Evolutionary conservation across 1,284 basidiomycete species (phyloP).

Genomic region (Coriolopsis trogii): DNA sequence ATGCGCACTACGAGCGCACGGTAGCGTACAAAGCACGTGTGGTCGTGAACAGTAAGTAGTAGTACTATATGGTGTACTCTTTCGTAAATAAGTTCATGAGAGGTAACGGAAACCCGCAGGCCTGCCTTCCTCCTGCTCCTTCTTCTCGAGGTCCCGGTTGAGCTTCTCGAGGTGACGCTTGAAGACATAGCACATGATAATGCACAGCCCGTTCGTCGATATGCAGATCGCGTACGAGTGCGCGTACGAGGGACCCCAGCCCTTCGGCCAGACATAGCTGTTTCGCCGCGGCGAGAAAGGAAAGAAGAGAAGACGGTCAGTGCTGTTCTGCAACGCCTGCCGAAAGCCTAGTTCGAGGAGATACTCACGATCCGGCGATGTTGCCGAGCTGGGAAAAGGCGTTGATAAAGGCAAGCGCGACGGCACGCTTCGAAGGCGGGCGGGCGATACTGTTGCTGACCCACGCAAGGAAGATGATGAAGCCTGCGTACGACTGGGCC

Average conservation of each 20-base stretch:
- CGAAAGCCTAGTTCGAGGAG: background rate
- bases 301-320: background rate
- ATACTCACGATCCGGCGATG: conserved; percentile 70
- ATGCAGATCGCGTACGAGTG: conserved; percentile 55
- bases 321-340: background rate
- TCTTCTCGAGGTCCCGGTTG: conserved; percentile 48
- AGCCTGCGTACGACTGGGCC: conserved; percentile 74
- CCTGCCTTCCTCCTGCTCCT: conserved; percentile 44
- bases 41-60: background rate
- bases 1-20: background rate
- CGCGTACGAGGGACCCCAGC: conserved; percentile 45
- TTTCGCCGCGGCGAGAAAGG: background rate
- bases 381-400: conserved; percentile 77
- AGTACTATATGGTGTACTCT: background rate
- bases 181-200: conserved; percentile 60
- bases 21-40: background rate
- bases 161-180: conserved; percentile 49
- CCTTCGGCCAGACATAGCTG: conserved; percentile 44
- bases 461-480: conserved; percentile 75
- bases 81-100: conserved; percentile 15
- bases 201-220: conserved; percentile 45
- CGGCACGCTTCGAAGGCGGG: conserved; percentile 76
- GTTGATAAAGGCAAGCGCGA: conserved; percentile 75
- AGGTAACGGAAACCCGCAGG: conserved; percentile 52
- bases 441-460: conserved; percentile 67